A percentile compares a stretch with the other conserved stretches of the same genome.
Conservation (phyloP, 495 filamentous ascomycete genomes). For the Xylaria scruposa region DNA sequence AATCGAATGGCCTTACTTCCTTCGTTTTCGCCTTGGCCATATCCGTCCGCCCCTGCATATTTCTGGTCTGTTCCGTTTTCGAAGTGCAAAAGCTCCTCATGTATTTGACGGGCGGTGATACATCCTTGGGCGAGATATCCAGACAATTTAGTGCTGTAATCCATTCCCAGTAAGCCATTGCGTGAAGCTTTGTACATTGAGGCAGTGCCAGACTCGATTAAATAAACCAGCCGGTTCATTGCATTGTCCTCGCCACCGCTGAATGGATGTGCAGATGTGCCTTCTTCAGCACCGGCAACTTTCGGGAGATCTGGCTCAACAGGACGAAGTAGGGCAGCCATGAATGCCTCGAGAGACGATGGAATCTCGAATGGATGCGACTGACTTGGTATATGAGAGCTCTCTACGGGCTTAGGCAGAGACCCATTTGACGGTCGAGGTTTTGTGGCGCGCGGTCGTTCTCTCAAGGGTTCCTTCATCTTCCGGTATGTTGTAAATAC, state of each 20-base stretch:
- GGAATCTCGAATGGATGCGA: constrained; percentile 66
- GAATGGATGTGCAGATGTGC: constrained; percentile 67
- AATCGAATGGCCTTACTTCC: constrained; percentile 72
- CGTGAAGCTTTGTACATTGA: constrained; percentile 68
- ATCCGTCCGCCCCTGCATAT: constrained; percentile 50
- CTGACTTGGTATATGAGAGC: constrained; percentile 58
- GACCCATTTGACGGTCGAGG: constrained; percentile 48
- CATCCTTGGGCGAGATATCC: constrained; percentile 72
- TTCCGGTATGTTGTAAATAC: constrained; percentile 74
- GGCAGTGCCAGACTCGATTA: constrained; percentile 64
- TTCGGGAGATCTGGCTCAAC: constrained; percentile 46
- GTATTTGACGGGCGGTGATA: constrained; percentile 70
- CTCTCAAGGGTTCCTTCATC: constrained; percentile 66
- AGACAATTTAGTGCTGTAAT: constrained; percentile 75
- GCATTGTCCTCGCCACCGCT: constrained; percentile 67
- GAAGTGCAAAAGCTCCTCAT: constrained; percentile 64
- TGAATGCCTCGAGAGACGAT: constrained; percentile 52
- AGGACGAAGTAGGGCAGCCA: constrained; percentile 60
- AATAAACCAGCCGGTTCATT: constrained; percentile 59
- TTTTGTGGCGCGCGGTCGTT: constrained; percentile 59
- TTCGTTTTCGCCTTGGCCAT: constrained; percentile 69
- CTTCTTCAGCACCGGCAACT: constrained; percentile 52
- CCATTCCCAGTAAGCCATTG: constrained; percentile 69
- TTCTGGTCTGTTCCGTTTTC: constrained; percentile 61
- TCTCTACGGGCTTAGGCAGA: constrained; percentile 61